Evolutionary conservation across 2,329 filamentous ascomycete genomes (phyloP), one percentile per base, ranked within the genome.

Genomic region (Capronia coronata): DNA sequence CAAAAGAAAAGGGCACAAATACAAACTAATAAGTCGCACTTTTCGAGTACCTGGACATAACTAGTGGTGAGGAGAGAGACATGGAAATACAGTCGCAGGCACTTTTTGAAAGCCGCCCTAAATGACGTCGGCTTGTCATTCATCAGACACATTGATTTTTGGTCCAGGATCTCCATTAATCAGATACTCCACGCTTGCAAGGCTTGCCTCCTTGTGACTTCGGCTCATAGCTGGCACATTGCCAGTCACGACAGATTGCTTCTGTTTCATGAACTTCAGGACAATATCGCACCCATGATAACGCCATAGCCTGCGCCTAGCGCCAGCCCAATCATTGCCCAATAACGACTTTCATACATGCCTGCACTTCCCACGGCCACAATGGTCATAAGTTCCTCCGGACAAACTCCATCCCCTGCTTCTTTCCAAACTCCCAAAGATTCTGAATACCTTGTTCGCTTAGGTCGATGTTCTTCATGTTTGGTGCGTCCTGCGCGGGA

Each of bases 361-460:
- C n/a, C 34, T 18, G 34, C 18, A 9, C 18, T 7, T 6, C 34
- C 34, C 34, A 37, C 3, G 2, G 7, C 14, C 34, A 37, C 2
- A 16, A 13, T 16, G 39, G 45, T 55, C 43, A 62, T 49, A 62
- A 48, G 50, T 62, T 62, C 42, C 94, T 87, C 66, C 91, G 82
- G 76, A 96, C 76, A 78, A 89, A 85, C 71, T 96, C 90, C 38
- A 87, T 86, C 65, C 95, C 71, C 71, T 94, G 91, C 63, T 84
- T 84, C 76, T 93, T 94, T 67, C 90, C 91, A 67, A 96, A 85
- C 68, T 95, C 87, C 70, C 90, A 93, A 59, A 91, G 76, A 72
- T 95, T 96, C 70, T 95, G 83, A 68, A 97, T 81, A 43, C 91
- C 91, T 71, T 96, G 89, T 71, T 97, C 91, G 63, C 88, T 94